Percentiles rank a stretch among this genome's conserved stretches.
Conservation (phyloP, 768 basidiomycete genomes). For the Tylopilus rubrobrunneus region DNA sequence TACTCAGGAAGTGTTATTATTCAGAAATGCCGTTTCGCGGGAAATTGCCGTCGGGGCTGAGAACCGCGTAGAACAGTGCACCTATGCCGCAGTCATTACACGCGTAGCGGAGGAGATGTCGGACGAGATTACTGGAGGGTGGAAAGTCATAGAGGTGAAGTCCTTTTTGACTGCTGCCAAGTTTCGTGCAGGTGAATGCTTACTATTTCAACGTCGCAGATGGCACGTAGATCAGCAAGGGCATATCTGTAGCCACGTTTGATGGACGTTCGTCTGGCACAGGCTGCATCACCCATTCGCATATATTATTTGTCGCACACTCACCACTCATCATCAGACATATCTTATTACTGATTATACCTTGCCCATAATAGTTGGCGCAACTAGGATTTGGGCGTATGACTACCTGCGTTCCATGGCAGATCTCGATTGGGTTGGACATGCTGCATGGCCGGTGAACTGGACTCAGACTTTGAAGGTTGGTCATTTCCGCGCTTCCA, state of each 20-base stretch:
- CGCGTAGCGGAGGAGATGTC: slow-evolving; percentile 83
- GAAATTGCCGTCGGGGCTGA: slow-evolving; percentile 86
- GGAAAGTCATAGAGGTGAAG: slow-evolving; percentile 94
- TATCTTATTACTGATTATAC: slow-evolving; percentile 31
- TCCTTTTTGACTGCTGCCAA: neutral
- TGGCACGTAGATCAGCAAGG: slow-evolving; percentile 49
- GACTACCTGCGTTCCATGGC: neutral
- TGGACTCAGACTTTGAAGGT: neutral
- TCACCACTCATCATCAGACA: slow-evolving; percentile 30
- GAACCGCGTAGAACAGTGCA: slow-evolving; percentile 88
- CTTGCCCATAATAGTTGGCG: neutral
- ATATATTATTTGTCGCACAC: slow-evolving; percentile 17
- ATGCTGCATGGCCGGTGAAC: neutral
- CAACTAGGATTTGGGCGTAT: neutral
- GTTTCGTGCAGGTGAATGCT: neutral
- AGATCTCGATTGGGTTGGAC: neutral
- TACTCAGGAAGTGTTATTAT: slow-evolving; percentile 91
- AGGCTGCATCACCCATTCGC: slow-evolving; percentile 5
- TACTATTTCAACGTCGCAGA: slow-evolving; percentile 29
- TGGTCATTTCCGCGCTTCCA: neutral
- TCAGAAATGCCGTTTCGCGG: slow-evolving; percentile 85
- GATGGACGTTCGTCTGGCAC: neutral
- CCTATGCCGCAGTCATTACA: slow-evolving; percentile 89
- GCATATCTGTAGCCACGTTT: slow-evolving; percentile 39
- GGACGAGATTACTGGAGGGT: slow-evolving; percentile 93